Evolutionary conservation across 108 stramenopile species (phyloP).

Genomic region (Stephanodiscus minutulus): DNA sequence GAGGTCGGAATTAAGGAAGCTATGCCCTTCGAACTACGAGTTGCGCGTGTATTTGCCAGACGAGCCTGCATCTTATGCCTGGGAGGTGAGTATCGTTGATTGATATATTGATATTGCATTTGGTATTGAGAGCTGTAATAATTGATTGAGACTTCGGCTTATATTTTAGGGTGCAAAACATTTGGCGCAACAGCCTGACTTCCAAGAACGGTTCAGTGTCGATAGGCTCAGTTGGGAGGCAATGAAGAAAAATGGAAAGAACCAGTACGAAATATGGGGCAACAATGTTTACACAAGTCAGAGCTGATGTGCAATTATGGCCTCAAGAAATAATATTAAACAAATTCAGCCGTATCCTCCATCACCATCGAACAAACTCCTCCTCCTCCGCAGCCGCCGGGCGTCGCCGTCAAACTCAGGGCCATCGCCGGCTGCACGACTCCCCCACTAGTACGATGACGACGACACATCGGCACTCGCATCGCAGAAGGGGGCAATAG

Average conservation of each 20-base stretch:
- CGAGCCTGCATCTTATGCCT: constrained; percentile 69
- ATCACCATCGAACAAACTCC: too few relatives aligned
- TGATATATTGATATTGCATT: not conserved
- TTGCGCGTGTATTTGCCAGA: constrained; percentile 63
- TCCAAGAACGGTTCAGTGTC: constrained; percentile 41
- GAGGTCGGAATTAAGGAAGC: constrained; percentile 67
- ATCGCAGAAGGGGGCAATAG: too few relatives aligned
- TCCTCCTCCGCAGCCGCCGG: too few relatives aligned
- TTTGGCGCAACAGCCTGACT: constrained; percentile 34
- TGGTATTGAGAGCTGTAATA: not conserved
- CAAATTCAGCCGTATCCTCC: too few relatives aligned
- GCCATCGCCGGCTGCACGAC: too few relatives aligned
- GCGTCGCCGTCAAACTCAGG: too few relatives aligned
- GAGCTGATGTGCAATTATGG: too few relatives aligned
- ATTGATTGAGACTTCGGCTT: not conserved
- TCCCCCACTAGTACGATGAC: too few relatives aligned
- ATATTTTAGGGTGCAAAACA: constrained; percentile 40
- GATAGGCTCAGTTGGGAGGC: constrained; percentile 51
- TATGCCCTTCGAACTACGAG: constrained; percentile 71
- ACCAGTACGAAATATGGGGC: constrained; percentile 49
- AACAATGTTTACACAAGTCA: constrained; percentile 21
- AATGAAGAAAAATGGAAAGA: constrained; percentile 49
- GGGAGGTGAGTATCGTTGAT: constrained; percentile 41
- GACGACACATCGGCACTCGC: too few relatives aligned
- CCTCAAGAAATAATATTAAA: too few relatives aligned